Evolutionary conservation across 176 grass and related monocot species (phyloP), one percentile per base, ranked within the genome.

Genomic region (Carex parvula): DNA sequence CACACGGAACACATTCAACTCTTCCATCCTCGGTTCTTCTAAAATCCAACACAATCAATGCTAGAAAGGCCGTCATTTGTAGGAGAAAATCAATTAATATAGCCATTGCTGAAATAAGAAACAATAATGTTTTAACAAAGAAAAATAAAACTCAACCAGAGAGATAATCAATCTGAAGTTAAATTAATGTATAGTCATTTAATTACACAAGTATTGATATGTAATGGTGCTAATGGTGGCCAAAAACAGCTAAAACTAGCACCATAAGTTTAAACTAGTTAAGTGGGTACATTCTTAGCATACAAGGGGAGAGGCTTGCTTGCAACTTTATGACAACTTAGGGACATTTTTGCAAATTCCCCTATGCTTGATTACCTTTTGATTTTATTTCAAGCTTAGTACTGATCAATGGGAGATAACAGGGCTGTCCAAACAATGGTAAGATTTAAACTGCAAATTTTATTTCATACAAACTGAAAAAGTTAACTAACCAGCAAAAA

Each of bases 51-150:
- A 95, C 87, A 92, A 99, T 93, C 83, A 99, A 80, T 3, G 96
- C 89, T 48, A 99, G 87, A 81, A 99, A 99, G 48, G 91, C 91
- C 82, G 96, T 93, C 39, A 99, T 85, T 92, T 99, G 96, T 83
- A 99, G 88, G 82, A 99, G 75, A 87, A 99, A 99, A 89, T 99
- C 96, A 85, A 95, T 78, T 63, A 99, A 86, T 58, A 99, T 90
- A 41, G 96, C 96, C 91, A 99, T 84, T 86, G 96, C 93, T 99
- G 92, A 92, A 92, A 92, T 44, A 90, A 88, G 22, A 90, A 41
- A 87, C 12, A 82, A 57, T 30, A 65, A 81, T 54, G 53, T 60
- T 91, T 70, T 18, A 70, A 91, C 58, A 54, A 72, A 66, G 18
- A 84, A 85, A 84, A 84, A n/a, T 41, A 78, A 54, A 50, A 52